These are phyloP conservation scores for Phytopythium oedochilum DNA, from an alignment of 352 stramenopile species.

Conservation along the genomic window DNA sequence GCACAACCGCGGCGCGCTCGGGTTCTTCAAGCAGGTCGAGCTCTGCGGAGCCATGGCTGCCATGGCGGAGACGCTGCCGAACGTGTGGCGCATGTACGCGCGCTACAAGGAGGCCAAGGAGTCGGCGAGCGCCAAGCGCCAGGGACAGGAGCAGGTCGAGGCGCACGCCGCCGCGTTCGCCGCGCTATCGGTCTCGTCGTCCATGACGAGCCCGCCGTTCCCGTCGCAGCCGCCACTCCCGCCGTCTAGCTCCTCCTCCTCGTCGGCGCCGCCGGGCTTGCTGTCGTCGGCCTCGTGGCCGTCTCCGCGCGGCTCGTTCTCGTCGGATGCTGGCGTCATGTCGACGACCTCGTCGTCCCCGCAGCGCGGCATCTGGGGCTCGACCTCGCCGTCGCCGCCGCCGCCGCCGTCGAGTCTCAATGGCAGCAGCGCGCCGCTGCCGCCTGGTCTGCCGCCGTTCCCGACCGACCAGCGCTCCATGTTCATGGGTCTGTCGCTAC, in stretches of 20 bases:
- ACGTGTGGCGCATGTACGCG: not conserved
- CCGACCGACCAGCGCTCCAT: not conserved
- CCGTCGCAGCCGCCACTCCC: not conserved
- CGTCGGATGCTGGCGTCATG: not conserved
- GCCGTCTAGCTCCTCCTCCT: not conserved
- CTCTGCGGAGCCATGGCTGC: conserved; percentile 7
- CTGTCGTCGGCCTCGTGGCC: not conserved
- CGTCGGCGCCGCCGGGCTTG: not conserved
- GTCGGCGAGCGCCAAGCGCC: not conserved
- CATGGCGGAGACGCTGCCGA: conserved; percentile 6
- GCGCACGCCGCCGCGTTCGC: not conserved
- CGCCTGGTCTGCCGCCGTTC: conserved; percentile 1
- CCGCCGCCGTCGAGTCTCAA: not conserved
- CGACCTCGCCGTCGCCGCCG: not conserved
- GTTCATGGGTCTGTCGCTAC: not conserved
- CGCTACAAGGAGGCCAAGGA: conserved; percentile 1
- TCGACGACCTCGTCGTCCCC: not conserved
- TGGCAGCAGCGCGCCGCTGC: not conserved
- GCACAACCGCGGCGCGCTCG: conserved; percentile 7
- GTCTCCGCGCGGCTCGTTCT: conserved; percentile 1
- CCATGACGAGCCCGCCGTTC: not conserved
- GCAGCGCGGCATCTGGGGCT: conserved; percentile 4
- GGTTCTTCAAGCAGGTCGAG: conserved; percentile 8
- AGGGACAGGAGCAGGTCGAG: not conserved
- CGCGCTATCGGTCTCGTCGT: not conserved